phyloP scores from a whole-genome alignment of 495 filamentous ascomycete species.

The Penicillium chermesinum region DNA sequence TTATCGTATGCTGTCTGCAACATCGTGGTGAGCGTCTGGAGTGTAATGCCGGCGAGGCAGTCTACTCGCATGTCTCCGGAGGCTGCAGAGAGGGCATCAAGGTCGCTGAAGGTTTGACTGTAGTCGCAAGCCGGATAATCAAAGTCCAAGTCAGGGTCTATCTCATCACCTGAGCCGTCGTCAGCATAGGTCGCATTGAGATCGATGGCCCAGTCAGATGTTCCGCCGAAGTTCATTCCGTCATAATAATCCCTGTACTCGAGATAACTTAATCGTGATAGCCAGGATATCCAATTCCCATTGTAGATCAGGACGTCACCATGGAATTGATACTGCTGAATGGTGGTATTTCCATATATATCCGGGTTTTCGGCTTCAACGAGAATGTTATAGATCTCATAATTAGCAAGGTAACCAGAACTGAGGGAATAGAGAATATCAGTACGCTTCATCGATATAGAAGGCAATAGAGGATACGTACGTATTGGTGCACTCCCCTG shows the following conservation, averaged over 20 bases:
- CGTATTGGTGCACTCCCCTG: conserved; percentile 18
- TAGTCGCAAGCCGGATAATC: too few relatives aligned
- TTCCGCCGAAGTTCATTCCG: conserved; percentile 27
- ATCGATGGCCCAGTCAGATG: conserved; percentile 39
- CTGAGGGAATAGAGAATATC: too few relatives aligned
- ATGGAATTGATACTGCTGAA: conserved; percentile 12
- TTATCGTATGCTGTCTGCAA: neutral
- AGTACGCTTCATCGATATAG: too few relatives aligned
- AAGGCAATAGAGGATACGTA: too few relatives aligned
- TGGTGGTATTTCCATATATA: neutral
- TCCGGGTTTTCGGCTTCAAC: neutral
- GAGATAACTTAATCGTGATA: conserved; percentile 15
- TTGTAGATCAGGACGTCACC: conserved; percentile 41
- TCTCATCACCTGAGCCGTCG: neutral
- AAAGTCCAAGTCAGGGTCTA: too few relatives aligned
- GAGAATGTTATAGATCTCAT: conserved; percentile 11
- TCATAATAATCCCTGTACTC: conserved; percentile 16
- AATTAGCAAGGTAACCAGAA: conserved; percentile 22
- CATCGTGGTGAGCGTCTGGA: neutral
- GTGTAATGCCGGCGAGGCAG: neutral
- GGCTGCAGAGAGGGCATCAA: neutral
- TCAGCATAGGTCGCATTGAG: conserved; percentile 8
- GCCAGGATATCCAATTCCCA: conserved; percentile 38
- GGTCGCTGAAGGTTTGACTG: too few relatives aligned
- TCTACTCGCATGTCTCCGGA: neutral